Percentiles rank a stretch among this genome's conserved stretches.
phyloP scores from a whole-genome alignment of 306 rosid genomes.

The Ochetophila trinervis region DNA sequence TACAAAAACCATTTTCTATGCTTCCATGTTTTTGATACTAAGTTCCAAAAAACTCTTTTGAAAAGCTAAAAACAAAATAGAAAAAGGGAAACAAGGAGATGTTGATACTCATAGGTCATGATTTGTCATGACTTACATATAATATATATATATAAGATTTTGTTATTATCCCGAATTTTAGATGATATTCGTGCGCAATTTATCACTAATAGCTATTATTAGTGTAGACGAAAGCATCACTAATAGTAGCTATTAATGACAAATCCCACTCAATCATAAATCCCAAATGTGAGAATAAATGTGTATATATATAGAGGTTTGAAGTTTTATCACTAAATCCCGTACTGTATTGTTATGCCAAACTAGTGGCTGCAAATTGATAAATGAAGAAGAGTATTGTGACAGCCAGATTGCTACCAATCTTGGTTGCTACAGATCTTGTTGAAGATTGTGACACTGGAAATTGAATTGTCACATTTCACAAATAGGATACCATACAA shows the following conservation, averaged over 20 bases:
- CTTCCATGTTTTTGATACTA: background rate
- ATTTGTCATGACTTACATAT: background rate
- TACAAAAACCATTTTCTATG: too few relatives aligned
- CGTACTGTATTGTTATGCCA: too few relatives aligned
- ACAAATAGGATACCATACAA: background rate
- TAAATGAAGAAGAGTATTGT: background rate
- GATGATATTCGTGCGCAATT: too few relatives aligned
- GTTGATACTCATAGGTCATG: slow-evolving; percentile 1
- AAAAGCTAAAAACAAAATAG: background rate
- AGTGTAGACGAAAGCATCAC: too few relatives aligned
- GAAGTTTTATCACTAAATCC: too few relatives aligned
- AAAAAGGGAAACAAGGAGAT: background rate
- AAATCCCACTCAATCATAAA: too few relatives aligned
- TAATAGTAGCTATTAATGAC: too few relatives aligned
- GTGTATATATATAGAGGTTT: too few relatives aligned
- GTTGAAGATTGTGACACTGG: slow-evolving; percentile 28
- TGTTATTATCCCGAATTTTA: too few relatives aligned
- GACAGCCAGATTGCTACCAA: slow-evolving; percentile 9
- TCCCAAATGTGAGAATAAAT: too few relatives aligned
- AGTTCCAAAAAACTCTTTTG: background rate
- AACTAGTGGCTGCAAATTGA: background rate
- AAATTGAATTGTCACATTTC: slow-evolving; percentile 1
- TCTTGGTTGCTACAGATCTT: slow-evolving; percentile 16
- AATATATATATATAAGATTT: too few relatives aligned
- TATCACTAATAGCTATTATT: too few relatives aligned